A percentile compares a stretch with the other conserved stretches of the same genome.
Conservation (phyloP, 1,284 basidiomycete genomes). For the Ceratobasidium sp. region DNA sequence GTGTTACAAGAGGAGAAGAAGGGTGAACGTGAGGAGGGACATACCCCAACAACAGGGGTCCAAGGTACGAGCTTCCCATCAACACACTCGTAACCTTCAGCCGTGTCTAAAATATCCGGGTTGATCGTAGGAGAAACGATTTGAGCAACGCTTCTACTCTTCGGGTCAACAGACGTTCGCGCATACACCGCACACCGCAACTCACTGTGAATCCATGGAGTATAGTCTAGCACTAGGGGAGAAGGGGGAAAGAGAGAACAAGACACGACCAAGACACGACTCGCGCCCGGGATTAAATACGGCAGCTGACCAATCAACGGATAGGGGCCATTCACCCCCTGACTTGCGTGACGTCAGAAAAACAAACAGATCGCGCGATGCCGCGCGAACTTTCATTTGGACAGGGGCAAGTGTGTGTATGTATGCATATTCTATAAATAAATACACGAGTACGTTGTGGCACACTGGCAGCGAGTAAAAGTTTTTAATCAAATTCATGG, state of each 20-base stretch:
- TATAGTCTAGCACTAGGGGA: neutral
- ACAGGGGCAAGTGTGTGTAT: no score
- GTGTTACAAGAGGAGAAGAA: neutral
- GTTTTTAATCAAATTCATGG: neutral
- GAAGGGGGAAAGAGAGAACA: neutral
- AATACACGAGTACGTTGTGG: no score
- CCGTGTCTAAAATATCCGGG: neutral
- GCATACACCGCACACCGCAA: neutral
- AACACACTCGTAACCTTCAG: slow-evolving; percentile 9
- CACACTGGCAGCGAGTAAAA: no score
- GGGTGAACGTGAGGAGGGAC: neutral
- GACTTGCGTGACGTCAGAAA: slow-evolving; percentile 2
- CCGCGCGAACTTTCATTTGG: no score
- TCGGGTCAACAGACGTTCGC: neutral
- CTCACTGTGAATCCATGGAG: slow-evolving; percentile 1
- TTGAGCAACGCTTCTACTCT: neutral
- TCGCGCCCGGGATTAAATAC: slow-evolving; percentile 3
- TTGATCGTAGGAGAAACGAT: neutral
- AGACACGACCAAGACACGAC: neutral
- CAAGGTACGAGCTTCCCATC: slow-evolving; percentile 6
- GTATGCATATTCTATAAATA: no score
- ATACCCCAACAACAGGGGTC: slow-evolving; percentile 3
- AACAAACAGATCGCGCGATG: neutral
- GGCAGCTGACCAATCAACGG: neutral
- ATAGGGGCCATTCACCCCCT: neutral